Base-by-base conservation (phyloP, 108 stramenopile species). In the Nitzschia inconspicua region DNA sequence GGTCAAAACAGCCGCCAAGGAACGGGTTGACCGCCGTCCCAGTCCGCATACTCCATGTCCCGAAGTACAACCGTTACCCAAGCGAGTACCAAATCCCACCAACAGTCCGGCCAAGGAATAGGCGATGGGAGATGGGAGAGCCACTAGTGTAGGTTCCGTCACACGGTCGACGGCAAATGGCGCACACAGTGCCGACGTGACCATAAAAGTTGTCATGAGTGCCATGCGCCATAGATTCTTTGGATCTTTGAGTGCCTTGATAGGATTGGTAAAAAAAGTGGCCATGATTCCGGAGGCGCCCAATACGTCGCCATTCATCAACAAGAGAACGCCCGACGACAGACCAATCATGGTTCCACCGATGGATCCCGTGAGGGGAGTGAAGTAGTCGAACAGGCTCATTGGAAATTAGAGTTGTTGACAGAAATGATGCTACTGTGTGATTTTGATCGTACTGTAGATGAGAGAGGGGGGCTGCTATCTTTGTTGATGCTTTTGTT, bases 41-140 rank as follows among this genome's bases (percentile, higher is more conserved):
- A 96, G 32, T 24, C 96, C 96, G 57, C 93, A 92, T 20, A 63
- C 57, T 30, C 85, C 83, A 53, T 84, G 83, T 8, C 83, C 86
- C 6, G 83, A 66, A 6, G 89, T 87, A 51, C 85, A 91, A 18
- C 85, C 89, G 57, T 86, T 91, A 6, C 85, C 79, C 23, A 86
- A 64, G 50, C 71, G 64, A 11, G 85, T 87, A 16, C 85, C 85
- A 42, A 87, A 79, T 14, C 89, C 89, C 10, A 91, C 85, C 23
- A 80, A 72, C 34, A 91, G 75, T 27, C 89, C 89, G 13, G 69
- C 79, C 16, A 84, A 2, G 27, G 76, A 24, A 44, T 79, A 85
- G 0, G 67, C 88, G 2, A 72, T 42, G 4, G 40, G 8, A 30
- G 63, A 65, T 0, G 64, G 19, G 7, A 59, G 50, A 1, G 46